A percentile compares a stretch with the other conserved stretches of the same genome.
These are phyloP conservation scores for Daldinia concentrica DNA, from an alignment of 495 filamentous ascomycete species.

Conservation along the genomic window DNA sequence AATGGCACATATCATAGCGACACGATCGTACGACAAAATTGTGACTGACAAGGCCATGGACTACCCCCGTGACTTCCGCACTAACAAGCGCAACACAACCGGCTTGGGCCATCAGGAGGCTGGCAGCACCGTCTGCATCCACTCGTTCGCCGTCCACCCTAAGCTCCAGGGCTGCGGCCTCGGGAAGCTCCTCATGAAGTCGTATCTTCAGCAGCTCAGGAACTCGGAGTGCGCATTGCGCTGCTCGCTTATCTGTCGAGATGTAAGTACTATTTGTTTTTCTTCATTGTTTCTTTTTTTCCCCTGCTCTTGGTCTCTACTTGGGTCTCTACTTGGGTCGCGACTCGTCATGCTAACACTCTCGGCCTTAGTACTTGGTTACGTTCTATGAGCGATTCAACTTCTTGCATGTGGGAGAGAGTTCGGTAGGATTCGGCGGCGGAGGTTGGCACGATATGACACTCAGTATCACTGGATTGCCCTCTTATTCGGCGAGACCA, in stretches of 20 bases:
- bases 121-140: conserved; percentile 79
- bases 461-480: conserved; percentile 4
- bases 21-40: conserved; percentile 65
- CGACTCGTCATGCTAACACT: background rate
- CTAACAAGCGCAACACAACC: conserved; percentile 41
- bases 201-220: conserved; percentile 73
- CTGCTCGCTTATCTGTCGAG: conserved; percentile 80
- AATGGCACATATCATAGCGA: conserved; percentile 84
- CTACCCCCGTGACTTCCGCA: conserved; percentile 71
- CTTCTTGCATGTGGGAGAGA: conserved; percentile 74
- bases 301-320: background rate
- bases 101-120: conserved; percentile 69
- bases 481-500: conserved; percentile 5
- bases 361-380: conserved; percentile 60
- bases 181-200: conserved; percentile 77
- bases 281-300: background rate
- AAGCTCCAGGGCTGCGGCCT: conserved; percentile 77
- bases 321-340: background rate
- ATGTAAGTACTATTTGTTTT: conserved; percentile 52
- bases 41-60: conserved; percentile 84
- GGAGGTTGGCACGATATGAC: conserved; percentile 85
- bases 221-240: conserved; percentile 72
- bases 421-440: conserved; percentile 72
- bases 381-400: conserved; percentile 80
- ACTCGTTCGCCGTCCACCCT: conserved; percentile 82